A percentile compares a stretch with the other conserved stretches of the same genome.
Conservation (phyloP, 1,284 basidiomycete genomes). For the Cryptococcus sp. region DNA sequence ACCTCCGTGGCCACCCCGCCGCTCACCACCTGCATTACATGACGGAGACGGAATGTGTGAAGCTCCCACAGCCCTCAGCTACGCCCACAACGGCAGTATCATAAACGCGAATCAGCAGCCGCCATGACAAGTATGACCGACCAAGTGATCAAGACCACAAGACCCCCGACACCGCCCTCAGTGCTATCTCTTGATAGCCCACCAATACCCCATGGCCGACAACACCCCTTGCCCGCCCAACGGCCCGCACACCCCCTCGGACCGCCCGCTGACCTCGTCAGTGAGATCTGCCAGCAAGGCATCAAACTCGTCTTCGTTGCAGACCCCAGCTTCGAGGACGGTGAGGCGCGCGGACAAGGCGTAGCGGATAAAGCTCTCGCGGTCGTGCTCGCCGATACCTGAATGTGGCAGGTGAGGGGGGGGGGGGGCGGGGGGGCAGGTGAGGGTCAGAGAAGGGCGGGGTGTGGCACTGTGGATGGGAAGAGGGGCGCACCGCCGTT, state of each 20-base stretch:
- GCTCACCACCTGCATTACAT: too few species aligned
- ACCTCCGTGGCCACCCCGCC: too few species aligned
- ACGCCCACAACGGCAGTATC: too few species aligned
- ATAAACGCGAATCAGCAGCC: too few species aligned
- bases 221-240: conserved; percentile 12
- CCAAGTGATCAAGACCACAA: too few species aligned
- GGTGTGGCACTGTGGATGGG: neutral
- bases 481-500: conserved; percentile 2
- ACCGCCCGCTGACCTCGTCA: conserved; percentile 12
- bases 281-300: conserved; percentile 1
- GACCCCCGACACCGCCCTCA: too few species aligned
- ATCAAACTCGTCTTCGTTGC: conserved; percentile 11
- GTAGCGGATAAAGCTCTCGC: conserved; percentile 5
- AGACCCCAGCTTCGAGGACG: conserved; percentile 13
- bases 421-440: too few species aligned
- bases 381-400: conserved; percentile 9
- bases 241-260: conserved; percentile 14
- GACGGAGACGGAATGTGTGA: too few species aligned
- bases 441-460: too few species aligned
- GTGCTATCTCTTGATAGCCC: conserved; percentile 9
- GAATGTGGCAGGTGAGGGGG: neutral
- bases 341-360: conserved; percentile 11
- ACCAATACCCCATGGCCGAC: conserved; percentile 25
- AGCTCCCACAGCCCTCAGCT: too few species aligned
- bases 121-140: too few species aligned